Base-by-base conservation (phyloP, 2,329 filamentous ascomycete genomes). In the Aspergillus luchuensis region DNA sequence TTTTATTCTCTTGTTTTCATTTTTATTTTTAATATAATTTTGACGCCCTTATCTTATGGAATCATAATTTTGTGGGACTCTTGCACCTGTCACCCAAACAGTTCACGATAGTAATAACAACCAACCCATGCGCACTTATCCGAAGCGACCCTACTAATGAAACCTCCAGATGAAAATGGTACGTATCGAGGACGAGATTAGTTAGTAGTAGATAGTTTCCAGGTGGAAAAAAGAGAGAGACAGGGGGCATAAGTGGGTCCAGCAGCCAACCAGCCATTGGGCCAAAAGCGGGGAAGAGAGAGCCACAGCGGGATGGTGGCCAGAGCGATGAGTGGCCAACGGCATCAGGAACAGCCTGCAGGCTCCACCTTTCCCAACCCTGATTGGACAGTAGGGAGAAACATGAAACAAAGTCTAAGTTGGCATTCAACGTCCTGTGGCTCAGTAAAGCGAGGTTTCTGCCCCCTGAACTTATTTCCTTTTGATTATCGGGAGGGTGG, bases 381-480 rank as follows among this genome's bases (percentile, higher is more conserved):
- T 63, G 39, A 57, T 60, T 64, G 62, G 62, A 21, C 30, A 17
- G 43, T 3, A 47, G 25, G 13, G 53, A 23, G 10, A 13, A 51
- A 55, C 51, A 25, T 68, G 66, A 68, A 68, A 68, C 66, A 61
- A 23, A 38, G 30, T 48, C 60, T 64, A 59, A 65, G 58, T 47
- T 49, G 54, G 49, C 30, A 51, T 43, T 60, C 64, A 67, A 66
- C 63, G 62, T 67, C 50, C 54, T 61, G 52, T 59, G 60, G 56
- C 60, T 66, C 59, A 58, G 56, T 54, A 28, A 59, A 48, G 41
- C 17, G 53, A 56, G 21, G 52, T 55, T 43, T 21, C 36, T 55
- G 52, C 33, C 58, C 58, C 58, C 58, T 59, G 58, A 59, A 41
- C 6, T 8, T 41, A 43, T 54, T 41, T 53, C 30, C 15, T 43